Evolutionary conservation across 768 basidiomycete species (phyloP).

Genomic region (Phylloporus sp.): DNA sequence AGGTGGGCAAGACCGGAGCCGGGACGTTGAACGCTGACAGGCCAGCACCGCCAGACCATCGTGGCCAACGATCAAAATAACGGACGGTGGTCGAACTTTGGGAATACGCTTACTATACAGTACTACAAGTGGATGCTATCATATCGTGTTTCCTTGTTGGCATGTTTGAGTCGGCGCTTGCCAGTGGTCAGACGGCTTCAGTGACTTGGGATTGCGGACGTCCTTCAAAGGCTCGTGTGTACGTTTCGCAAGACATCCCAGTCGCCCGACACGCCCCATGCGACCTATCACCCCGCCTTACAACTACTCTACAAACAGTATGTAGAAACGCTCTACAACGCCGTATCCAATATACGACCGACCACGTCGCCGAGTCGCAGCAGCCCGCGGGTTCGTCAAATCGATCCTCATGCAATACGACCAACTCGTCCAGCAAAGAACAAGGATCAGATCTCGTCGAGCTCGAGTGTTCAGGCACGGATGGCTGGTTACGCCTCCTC

Average conservation of each 20-base stretch:
- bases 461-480: conserved; percentile 43
- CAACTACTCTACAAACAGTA: conserved; percentile 62
- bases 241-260: conserved; percentile 30
- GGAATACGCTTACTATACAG: too few relatives aligned
- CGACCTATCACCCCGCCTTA: conserved; percentile 51
- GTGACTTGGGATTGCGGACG: conserved; percentile 21
- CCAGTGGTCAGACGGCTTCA: too few relatives aligned
- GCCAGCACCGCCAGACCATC: conserved; percentile 8
- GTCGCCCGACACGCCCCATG: conserved; percentile 8
- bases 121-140: too few relatives aligned
- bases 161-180: too few relatives aligned
- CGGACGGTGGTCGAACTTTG: too few relatives aligned
- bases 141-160: too few relatives aligned
- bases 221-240: conserved; percentile 35
- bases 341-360: conserved; percentile 59
- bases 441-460: conserved; percentile 22
- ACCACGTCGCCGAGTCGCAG: conserved; percentile 69
- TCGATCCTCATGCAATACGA: conserved; percentile 54
- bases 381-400: conserved; percentile 78
- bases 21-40: conserved; percentile 16
- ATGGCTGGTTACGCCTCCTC: conserved; percentile 61
- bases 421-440: conserved; percentile 16
- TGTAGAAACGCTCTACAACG: conserved; percentile 49
- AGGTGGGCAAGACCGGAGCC: conserved; percentile 28
- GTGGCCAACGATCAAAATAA: conserved; percentile 11